These are phyloP conservation scores for Phytophthora tentaculata DNA, from an alignment of 352 stramenopile species.

Conservation along the genomic window DNA sequence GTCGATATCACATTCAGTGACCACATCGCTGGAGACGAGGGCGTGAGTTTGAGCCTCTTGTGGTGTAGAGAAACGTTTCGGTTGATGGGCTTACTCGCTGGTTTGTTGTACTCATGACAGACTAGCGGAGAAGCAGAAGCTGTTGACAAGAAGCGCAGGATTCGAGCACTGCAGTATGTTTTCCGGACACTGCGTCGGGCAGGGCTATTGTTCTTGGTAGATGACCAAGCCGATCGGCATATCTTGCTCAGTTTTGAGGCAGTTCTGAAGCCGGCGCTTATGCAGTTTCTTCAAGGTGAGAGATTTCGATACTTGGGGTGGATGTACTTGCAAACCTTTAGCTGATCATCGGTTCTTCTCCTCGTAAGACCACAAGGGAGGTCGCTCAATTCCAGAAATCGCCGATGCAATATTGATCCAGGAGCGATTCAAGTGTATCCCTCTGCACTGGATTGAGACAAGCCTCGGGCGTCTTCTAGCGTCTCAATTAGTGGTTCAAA, in stretches of 20 bases:
- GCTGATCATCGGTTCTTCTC: constrained; percentile 4
- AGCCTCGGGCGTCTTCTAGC: constrained; percentile 43
- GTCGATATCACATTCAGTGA: constrained; percentile 33
- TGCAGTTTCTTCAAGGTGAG: constrained; percentile 47
- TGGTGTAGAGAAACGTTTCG: neutral
- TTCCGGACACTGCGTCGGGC: constrained; percentile 52
- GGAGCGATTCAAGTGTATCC: constrained; percentile 50
- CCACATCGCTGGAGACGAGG: constrained; percentile 15
- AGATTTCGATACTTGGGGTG: too few relatives aligned
- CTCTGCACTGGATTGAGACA: constrained; percentile 59
- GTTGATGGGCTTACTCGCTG: neutral
- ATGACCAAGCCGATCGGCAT: constrained; percentile 57
- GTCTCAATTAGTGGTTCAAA: constrained; percentile 35
- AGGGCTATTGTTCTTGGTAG: constrained; percentile 67
- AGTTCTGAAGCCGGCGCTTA: constrained; percentile 50
- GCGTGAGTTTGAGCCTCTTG: constrained; percentile 14
- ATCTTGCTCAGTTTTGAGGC: constrained; percentile 61
- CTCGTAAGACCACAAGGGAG: constrained; percentile 34
- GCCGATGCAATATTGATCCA: constrained; percentile 57
- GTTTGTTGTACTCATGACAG: constrained; percentile 5
- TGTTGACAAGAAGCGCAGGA: constrained; percentile 21
- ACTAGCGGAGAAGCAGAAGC: constrained; percentile 1
- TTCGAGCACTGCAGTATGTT: constrained; percentile 42
- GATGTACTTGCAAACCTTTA: neutral
- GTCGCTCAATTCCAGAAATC: constrained; percentile 52